phyloP scores from a whole-genome alignment of 345 rosid genomes.

The Mangifera indica region DNA sequence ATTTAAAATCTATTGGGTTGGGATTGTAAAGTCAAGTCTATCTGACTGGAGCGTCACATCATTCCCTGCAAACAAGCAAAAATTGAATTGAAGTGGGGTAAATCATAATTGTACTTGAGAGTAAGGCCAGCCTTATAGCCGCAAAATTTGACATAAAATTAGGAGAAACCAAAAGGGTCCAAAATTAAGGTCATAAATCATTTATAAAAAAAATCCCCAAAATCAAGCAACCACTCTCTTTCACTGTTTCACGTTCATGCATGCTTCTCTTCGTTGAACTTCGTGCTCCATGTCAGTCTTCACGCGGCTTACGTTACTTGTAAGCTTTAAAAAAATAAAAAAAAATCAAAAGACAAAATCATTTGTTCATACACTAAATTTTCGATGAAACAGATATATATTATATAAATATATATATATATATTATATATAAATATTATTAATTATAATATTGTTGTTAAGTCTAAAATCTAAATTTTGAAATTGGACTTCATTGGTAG shows the following conservation, averaged over 20 bases:
- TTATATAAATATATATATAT: too few relatives aligned
- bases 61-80: neutral
- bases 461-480: too few relatives aligned
- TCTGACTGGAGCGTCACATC: too few relatives aligned
- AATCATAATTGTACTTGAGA: constrained; percentile 8
- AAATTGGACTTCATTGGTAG: too few relatives aligned
- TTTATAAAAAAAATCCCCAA: neutral
- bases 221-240: neutral
- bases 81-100: neutral
- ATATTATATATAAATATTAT: too few relatives aligned
- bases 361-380: too few relatives aligned
- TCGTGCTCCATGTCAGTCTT: constrained; percentile 20
- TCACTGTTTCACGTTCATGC: neutral
- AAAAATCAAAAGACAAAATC: too few relatives aligned
- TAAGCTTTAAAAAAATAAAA: neutral
- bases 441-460: too few relatives aligned
- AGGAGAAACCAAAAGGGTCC: constrained; percentile 27
- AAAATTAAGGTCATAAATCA: neutral
- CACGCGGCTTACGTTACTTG: constrained; percentile 35
- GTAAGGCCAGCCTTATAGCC: constrained; percentile 19
- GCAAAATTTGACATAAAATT: constrained; percentile 39
- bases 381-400: too few relatives aligned
- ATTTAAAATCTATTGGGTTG: too few relatives aligned
- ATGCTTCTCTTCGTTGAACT: neutral
- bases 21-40: neutral